A percentile compares a stretch with the other conserved stretches of the same genome.
Evolutionary conservation across 768 basidiomycete species (phyloP).

Genomic region (Paxillus rubicundulus): DNA sequence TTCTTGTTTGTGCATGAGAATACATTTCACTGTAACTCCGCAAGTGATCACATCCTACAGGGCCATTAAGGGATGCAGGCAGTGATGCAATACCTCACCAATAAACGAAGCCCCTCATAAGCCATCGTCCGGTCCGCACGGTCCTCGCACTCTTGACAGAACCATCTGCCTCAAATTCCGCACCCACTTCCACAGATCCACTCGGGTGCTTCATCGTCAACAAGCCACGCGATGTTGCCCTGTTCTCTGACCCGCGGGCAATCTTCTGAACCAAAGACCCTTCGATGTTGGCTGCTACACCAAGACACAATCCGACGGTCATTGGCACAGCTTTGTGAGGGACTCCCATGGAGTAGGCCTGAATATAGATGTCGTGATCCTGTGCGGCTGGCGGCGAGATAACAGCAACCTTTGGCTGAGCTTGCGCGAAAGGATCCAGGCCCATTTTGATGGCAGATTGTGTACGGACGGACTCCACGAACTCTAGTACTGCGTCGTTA

Average conservation of each 20-base stretch:
- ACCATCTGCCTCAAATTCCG: constrained; percentile 46
- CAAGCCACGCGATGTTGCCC: constrained; percentile 25
- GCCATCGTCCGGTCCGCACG: constrained; percentile 61
- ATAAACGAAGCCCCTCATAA: constrained; percentile 72
- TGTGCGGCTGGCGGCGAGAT: constrained; percentile 37
- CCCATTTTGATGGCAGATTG: constrained; percentile 60
- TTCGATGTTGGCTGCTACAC: constrained; percentile 56
- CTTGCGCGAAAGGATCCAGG: constrained; percentile 57
- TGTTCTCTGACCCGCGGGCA: constrained; percentile 1
- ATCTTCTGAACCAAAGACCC: constrained; percentile 56
- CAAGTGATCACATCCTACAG: too few relatives aligned
- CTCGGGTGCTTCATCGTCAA: constrained; percentile 62
- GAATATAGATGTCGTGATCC: constrained; percentile 41
- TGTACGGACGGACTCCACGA: constrained; percentile 55
- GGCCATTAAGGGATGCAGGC: too few relatives aligned
- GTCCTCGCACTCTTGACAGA: constrained; percentile 58
- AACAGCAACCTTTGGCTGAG: constrained; percentile 70
- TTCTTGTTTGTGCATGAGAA: too few relatives aligned
- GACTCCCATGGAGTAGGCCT: constrained; percentile 70
- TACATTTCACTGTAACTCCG: too few relatives aligned
- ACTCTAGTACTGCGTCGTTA: constrained; percentile 13
- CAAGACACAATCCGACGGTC: constrained; percentile 69
- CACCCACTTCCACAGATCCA: constrained; percentile 66
- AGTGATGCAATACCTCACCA: constrained; percentile 39
- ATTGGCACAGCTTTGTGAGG: constrained; percentile 70